Base-by-base conservation (phyloP, 176 grass and related monocot species). In the Triticum monococcum region DNA sequence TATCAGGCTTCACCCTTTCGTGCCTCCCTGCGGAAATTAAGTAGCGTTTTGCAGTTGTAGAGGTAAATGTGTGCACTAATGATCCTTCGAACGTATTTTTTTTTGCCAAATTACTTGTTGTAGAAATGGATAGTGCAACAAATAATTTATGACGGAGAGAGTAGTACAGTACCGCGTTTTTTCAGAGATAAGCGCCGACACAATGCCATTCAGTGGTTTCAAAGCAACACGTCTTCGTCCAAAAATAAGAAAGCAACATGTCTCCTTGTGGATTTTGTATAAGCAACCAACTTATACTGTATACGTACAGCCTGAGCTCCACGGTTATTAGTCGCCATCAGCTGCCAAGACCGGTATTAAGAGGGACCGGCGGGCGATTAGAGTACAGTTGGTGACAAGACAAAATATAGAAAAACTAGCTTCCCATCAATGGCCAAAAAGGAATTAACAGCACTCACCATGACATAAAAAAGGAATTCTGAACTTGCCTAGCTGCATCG, bases 311-410 rank as follows among this genome's bases (percentile, higher is more conserved):
- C 33, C 18, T 7, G n/a, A 72, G 78, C 36, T 37, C 30, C 64
- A 23, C 48, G 9, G 33, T 41, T 59, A 59, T 59, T 72, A 32
- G 85, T 80, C 77, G 18, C 66, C 56, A 65, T 75, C 85, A 80
- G 56, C 22, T 9, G 28, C 13, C 13, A 36, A 81, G 77, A 81
- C 38, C 24, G 73, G 25, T 74, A 52, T 79, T 61, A 79, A 62
- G 16, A 33, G 62, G 2, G 74, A 54, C 41, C 25, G 36, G 36
- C 45, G 69, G 64, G 50, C 30, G 24, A 26, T 5, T n/a, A 1
- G 62, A 26, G 14, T 36, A 24, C 45, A 54, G 43, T 9, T 78
- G 9, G 31, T 57, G n/a, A 18, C 22, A 56, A 82, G 30, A 23
- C 7, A 41, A n/a, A 78, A 67, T 36, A 32, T 13, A 12, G 22